Evolutionary conservation across 495 filamentous ascomycete genomes (phyloP).

Genomic region (Trichoderma reesei): DNA sequence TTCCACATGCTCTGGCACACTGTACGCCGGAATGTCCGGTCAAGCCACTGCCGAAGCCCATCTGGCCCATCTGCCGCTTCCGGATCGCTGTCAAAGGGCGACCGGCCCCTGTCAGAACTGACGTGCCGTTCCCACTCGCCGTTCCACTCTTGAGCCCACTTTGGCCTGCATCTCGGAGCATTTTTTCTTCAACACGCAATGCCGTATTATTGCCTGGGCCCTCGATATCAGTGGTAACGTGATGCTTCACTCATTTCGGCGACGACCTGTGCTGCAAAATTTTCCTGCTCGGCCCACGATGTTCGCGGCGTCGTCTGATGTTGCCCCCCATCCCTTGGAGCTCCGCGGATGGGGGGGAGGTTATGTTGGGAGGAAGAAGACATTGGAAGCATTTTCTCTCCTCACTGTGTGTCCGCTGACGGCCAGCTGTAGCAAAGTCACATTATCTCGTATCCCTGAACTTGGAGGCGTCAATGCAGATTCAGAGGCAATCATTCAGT

Average conservation of each 20-base stretch:
- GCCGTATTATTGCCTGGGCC: background rate
- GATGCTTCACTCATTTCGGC: background rate
- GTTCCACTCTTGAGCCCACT: background rate
- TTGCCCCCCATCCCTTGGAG: background rate
- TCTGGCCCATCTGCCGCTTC: background rate
- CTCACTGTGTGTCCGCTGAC: too few species aligned
- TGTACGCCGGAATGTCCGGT: background rate
- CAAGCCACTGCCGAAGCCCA: background rate
- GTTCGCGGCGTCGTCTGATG: background rate
- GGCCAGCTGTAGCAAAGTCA: too few species aligned
- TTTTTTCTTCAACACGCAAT: background rate
- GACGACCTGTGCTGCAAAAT: background rate
- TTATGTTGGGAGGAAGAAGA: background rate
- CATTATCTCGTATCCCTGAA: too few species aligned
- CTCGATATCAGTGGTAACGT: background rate
- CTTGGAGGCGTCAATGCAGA: too few species aligned
- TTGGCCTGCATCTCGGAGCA: too few species aligned
- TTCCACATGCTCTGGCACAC: background rate
- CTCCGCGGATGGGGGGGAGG: background rate
- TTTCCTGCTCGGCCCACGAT: constrained; percentile 4
- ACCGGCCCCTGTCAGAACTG: background rate
- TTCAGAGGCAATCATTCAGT: too few species aligned
- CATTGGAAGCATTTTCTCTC: too few species aligned
- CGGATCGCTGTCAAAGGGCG: background rate
- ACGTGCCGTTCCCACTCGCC: background rate